Evolutionary conservation across 2,329 filamentous ascomycete genomes (phyloP).

Genomic region (Metarhizium album): DNA sequence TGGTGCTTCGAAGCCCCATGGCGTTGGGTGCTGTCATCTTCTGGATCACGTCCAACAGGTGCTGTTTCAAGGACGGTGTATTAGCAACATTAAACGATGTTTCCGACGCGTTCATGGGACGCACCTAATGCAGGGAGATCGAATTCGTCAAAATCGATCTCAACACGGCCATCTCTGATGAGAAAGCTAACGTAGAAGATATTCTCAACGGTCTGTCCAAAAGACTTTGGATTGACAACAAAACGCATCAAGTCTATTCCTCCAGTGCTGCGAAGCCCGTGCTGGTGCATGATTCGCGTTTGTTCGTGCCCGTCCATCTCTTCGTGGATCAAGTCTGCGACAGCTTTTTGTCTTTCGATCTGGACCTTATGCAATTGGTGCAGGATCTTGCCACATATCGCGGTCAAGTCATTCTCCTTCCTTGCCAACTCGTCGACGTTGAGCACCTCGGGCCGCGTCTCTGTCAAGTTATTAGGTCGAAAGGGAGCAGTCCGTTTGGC

Average conservation of each 20-base stretch:
- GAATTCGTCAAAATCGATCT: slow-evolving; percentile 61
- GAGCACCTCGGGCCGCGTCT: slow-evolving; percentile 71
- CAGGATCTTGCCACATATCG: slow-evolving; percentile 66
- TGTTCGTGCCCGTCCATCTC: slow-evolving; percentile 35
- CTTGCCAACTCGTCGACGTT: slow-evolving; percentile 62
- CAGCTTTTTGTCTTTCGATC: slow-evolving; percentile 33
- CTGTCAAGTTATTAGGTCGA: slow-evolving; percentile 54
- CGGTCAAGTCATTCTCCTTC: slow-evolving; percentile 69
- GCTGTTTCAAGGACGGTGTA: slow-evolving; percentile 15
- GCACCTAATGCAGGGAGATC: slow-evolving; percentile 71
- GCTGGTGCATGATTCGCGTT: slow-evolving; percentile 47
- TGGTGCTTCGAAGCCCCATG: slow-evolving; percentile 62
- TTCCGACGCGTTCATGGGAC: slow-evolving; percentile 21
- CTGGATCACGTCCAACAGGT: slow-evolving; percentile 28
- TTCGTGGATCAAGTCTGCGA: slow-evolving; percentile 32
- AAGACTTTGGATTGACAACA: slow-evolving; percentile 79
- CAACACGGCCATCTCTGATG: slow-evolving; percentile 73
- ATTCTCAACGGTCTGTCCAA: slow-evolving; percentile 92
- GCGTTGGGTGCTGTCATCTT: slow-evolving; percentile 33
- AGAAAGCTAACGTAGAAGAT: slow-evolving; percentile 94
- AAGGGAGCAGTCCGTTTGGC: slow-evolving; percentile 62
- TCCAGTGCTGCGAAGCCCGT: slow-evolving; percentile 55
- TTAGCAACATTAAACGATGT: not conserved
- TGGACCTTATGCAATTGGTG: slow-evolving; percentile 44
- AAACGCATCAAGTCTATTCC: slow-evolving; percentile 77